Evolutionary conservation across 805 yeast species (phyloP).

Genomic region (Blastobotrys americana): DNA sequence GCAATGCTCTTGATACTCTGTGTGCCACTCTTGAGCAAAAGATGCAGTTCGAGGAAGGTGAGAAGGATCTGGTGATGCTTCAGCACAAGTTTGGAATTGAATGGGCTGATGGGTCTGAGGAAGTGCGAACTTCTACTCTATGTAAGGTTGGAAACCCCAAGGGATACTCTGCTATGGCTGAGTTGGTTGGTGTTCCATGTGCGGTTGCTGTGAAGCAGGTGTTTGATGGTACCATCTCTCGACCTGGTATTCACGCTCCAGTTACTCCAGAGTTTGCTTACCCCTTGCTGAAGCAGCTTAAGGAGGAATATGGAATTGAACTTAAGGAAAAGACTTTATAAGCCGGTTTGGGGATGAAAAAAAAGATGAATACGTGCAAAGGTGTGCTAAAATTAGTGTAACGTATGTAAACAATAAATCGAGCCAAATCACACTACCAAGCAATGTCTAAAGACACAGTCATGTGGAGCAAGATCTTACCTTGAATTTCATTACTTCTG

Average conservation of each 20-base stretch:
- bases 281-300: conserved; percentile 84
- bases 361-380: too few species aligned
- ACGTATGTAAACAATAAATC: too few species aligned
- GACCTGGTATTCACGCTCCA: conserved; percentile 88
- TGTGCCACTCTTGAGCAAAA: conserved; percentile 93
- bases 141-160: conserved; percentile 86
- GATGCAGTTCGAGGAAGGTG: conserved; percentile 94
- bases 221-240: conserved; percentile 67
- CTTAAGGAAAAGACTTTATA: conserved; percentile 75
- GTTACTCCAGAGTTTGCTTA: conserved; percentile 83
- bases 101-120: conserved; percentile 88
- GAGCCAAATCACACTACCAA: too few species aligned
- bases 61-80: conserved; percentile 88
- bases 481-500: too few species aligned
- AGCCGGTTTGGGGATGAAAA: too few species aligned
- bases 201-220: conserved; percentile 90
- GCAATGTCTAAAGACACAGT: too few species aligned
- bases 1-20: conserved; percentile 89
- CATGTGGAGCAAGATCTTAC: too few species aligned
- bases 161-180: conserved; percentile 97
- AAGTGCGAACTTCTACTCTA: conserved; percentile 90
- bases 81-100: conserved; percentile 98
- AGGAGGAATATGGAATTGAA: conserved; percentile 82
- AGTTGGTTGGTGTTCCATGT: conserved; percentile 96
- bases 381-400: too few species aligned